Evolutionary conservation across 768 basidiomycete genomes (phyloP).

Genomic region (Gymnopilus dilepis): DNA sequence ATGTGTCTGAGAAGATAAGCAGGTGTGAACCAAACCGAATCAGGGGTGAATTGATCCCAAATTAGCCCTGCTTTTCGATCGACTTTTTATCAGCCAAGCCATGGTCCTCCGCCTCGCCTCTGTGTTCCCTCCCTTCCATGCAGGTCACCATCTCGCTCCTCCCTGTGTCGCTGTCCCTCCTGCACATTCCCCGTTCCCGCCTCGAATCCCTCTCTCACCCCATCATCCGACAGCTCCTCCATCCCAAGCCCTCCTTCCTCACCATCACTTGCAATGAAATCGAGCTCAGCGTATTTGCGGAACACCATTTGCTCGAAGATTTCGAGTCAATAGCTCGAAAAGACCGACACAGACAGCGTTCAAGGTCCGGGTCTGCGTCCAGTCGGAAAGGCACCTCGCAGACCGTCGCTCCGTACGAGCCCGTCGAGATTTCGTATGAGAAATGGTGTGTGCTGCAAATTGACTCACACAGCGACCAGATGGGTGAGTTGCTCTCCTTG

Average conservation of each 20-base stretch:
- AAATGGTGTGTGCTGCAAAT: conserved; percentile 83
- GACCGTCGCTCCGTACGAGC: conserved; percentile 39
- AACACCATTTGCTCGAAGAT: conserved; percentile 57
- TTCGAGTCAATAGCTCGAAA: conserved; percentile 66
- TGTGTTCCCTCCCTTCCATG: conserved; percentile 29
- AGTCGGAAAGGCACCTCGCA: conserved; percentile 30
- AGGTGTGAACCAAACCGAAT: conserved; percentile 6
- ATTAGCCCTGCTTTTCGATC: conserved; percentile 6
- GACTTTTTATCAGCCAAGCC: conserved; percentile 9
- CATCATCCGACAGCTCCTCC: conserved; percentile 71
- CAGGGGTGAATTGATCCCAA: conserved; percentile 13
- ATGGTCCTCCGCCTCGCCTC: conserved; percentile 6
- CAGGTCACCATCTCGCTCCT: conserved; percentile 72
- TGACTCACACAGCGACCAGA: conserved; percentile 75
- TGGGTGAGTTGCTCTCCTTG: conserved; percentile 48
- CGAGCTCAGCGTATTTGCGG: conserved; percentile 78
- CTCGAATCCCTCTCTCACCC: conserved; percentile 62
- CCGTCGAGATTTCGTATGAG: conserved; percentile 74
- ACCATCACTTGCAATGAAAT: conserved; percentile 81
- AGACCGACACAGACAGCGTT: conserved; percentile 54
- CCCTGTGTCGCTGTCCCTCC: conserved; percentile 72
- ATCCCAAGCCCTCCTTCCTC: conserved; percentile 68
- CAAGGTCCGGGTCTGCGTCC: conserved; percentile 44
- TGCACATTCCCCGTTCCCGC: conserved; percentile 76
- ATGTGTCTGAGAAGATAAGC: not conserved